Base-by-base conservation (phyloP, 306 rosid species). In the Nissolia schottii region DNA sequence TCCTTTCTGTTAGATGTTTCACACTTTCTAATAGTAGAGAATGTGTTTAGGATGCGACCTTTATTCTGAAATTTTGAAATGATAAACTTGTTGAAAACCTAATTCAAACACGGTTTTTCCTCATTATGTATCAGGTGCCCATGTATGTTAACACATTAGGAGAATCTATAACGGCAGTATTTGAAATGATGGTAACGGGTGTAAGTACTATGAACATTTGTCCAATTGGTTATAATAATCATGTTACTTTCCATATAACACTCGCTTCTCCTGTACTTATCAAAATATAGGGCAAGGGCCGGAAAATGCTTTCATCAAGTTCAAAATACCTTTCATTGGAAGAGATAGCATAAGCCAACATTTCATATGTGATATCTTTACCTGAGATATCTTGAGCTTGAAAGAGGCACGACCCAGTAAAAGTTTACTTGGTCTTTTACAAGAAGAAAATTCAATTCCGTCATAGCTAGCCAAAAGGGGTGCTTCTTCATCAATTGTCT, bases 381-480 rank as follows among this genome's bases (percentile, higher is more conserved):
- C 97, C 98, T 91, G 97, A 77, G 96, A 89, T 89, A 91, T 89
- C 88, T 89, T 93, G 73, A 93, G 91, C 89, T 89, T 93, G 77
- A 93, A 93, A 54, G 96, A 87, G 54, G 98, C 97, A 53, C 89
- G 96, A 49, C 97, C 98, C 70, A 85, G 74, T 83, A 93, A 67
- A 77, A 91, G 70, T 72, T 87, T 87, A 79, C 83, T 86, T 16
- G 98, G 94, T 64, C 91, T 83, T 60, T 86, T 91, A 25, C 41
- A 28, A 45, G 94, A 87, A 64, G 90, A 56, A 83, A 84, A 89
- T 77, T 93, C 98, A 64, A 82, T 60, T 67, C 98, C 97, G 75
- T 91, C 98, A 67, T 71, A 80, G 87, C 81, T 87, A 77, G 79
- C 84, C 84, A 89, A 84, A 76, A 93, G 92, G 25, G 96, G 98